A percentile compares a stretch with the other conserved stretches of the same genome.
Conservation (phyloP, 495 filamentous ascomycete species). For the Oidiodendron maius region DNA sequence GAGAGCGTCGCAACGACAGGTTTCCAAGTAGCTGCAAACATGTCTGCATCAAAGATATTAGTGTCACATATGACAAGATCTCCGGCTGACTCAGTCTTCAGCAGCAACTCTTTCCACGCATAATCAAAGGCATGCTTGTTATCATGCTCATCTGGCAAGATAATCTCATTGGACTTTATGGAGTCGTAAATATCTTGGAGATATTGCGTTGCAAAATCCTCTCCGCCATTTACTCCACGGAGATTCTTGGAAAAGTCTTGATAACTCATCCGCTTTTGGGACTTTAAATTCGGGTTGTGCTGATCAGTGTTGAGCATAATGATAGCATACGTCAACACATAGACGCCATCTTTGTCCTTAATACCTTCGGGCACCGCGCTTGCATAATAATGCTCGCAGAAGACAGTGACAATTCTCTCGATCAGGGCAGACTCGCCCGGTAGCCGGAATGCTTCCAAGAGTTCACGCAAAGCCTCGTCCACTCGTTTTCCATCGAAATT, state of each 20-base stretch:
- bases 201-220: slow-evolving; percentile 81
- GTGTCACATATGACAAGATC: slow-evolving; percentile 78
- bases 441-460: slow-evolving; percentile 88
- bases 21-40: slow-evolving; percentile 96
- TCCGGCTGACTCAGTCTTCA: slow-evolving; percentile 74
- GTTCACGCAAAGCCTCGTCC: slow-evolving; percentile 80
- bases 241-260: slow-evolving; percentile 81
- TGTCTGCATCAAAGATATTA: slow-evolving; percentile 92
- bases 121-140: slow-evolving; percentile 95
- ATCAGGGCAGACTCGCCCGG: slow-evolving; percentile 92
- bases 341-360: slow-evolving; percentile 83
- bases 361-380: slow-evolving; percentile 67
- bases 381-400: slow-evolving; percentile 81
- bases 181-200: slow-evolving; percentile 84
- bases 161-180: slow-evolving; percentile 90
- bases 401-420: slow-evolving; percentile 82
- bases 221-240: slow-evolving; percentile 77
- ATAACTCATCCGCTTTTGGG: slow-evolving; percentile 71
- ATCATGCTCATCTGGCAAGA: slow-evolving; percentile 94
- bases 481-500: slow-evolving; percentile 82
- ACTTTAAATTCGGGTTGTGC: slow-evolving; percentile 88
- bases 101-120: slow-evolving; percentile 88
- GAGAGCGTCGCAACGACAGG: slow-evolving; percentile 90
- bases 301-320: slow-evolving; percentile 95
- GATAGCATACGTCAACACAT: slow-evolving; percentile 88